Evolutionary conservation across 768 basidiomycete species (phyloP).

Genomic region (Boletellus sp.): DNA sequence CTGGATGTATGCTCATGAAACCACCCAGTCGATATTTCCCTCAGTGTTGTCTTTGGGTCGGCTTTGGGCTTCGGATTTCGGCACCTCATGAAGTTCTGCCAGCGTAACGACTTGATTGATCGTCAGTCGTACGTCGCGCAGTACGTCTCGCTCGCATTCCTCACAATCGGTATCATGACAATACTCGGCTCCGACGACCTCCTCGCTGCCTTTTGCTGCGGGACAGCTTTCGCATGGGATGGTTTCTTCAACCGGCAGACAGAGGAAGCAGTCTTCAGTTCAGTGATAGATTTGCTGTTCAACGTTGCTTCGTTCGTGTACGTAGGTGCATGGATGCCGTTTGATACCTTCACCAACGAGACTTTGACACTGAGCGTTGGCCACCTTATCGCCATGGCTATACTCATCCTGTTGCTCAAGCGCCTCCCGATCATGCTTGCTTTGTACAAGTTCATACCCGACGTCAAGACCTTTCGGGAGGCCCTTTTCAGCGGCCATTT

Average conservation of each 20-base stretch:
- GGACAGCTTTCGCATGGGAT: constrained; percentile 96
- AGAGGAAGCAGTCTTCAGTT: constrained; percentile 92
- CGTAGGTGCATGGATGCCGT: constrained; percentile 98
- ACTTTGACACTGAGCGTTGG: constrained; percentile 71
- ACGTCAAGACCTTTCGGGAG: constrained; percentile 91
- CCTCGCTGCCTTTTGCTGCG: constrained; percentile 91
- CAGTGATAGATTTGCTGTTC: constrained; percentile 94
- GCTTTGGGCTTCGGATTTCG: constrained; percentile 76
- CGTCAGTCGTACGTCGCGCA: constrained; percentile 94
- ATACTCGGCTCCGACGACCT: constrained; percentile 92
- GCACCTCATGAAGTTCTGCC: constrained; percentile 90
- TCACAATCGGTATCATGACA: constrained; percentile 80
- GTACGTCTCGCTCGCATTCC: constrained; percentile 77
- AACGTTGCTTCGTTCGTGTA: constrained; percentile 95
- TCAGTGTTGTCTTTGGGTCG: constrained; percentile 74
- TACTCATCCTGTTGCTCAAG: constrained; percentile 78
- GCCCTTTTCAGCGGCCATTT: constrained; percentile 95
- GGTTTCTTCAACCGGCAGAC: constrained; percentile 92
- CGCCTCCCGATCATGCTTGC: constrained; percentile 82
- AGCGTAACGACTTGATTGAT: constrained; percentile 83
- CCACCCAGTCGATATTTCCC: constrained; percentile 64
- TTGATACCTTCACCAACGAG: constrained; percentile 67
- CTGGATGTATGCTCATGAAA: constrained; percentile 2
- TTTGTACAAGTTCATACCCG: constrained; percentile 90
- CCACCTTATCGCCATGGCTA: constrained; percentile 79